These are phyloP conservation scores for Volutella citrinella DNA, from an alignment of 2,329 filamentous ascomycete species.

Conservation along the genomic window DNA sequence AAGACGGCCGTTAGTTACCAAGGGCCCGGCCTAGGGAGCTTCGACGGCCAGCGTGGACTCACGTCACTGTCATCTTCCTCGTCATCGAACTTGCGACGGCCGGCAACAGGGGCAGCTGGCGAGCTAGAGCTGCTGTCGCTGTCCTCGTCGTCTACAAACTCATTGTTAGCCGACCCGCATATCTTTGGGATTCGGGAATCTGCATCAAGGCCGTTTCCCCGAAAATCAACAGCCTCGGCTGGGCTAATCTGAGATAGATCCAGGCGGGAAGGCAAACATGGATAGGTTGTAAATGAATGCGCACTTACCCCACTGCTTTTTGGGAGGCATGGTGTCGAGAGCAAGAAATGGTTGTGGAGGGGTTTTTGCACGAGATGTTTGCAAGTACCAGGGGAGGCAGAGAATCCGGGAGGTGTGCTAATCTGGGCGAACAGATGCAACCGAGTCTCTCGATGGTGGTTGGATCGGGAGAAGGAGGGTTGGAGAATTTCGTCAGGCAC, in stretches of 20 bases:
- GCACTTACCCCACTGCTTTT: slow-evolving; percentile 43
- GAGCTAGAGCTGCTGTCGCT: slow-evolving; percentile 34
- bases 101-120: slow-evolving; percentile 37
- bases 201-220: too few species aligned
- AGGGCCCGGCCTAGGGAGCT: too few species aligned
- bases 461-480: too few species aligned
- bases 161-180: slow-evolving; percentile 11
- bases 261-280: too few species aligned
- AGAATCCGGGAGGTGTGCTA: too few species aligned
- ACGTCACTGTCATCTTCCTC: slow-evolving; percentile 86
- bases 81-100: slow-evolving; percentile 74
- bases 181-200: slow-evolving; percentile 3
- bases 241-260: too few species aligned
- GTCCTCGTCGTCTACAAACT: slow-evolving; percentile 40
- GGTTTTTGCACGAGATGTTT: slow-evolving; percentile 2
- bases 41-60: slow-evolving; percentile 32
- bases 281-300: background rate
- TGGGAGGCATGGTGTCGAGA: slow-evolving; percentile 40
- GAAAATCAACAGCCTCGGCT: too few species aligned
- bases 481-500: too few species aligned
- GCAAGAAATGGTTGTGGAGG: slow-evolving; percentile 9
- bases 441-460: too few species aligned
- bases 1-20: too few species aligned
- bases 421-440: too few species aligned
- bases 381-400: too few species aligned